Evolutionary conservation across 352 stramenopile species (phyloP).

Genomic region (Globisporangium iwayamae): DNA sequence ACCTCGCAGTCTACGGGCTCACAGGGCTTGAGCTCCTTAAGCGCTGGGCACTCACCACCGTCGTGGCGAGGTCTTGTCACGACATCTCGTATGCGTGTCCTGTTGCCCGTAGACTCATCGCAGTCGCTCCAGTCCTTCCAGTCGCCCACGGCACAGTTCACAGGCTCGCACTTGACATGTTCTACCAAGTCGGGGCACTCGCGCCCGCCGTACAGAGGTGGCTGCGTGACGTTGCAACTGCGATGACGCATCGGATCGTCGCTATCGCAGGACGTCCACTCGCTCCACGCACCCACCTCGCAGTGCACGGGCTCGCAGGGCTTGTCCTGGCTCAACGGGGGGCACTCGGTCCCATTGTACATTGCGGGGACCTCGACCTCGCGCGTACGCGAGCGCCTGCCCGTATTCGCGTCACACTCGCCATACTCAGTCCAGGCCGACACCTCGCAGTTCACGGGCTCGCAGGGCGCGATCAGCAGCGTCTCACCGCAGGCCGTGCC

Average conservation of each 20-base stretch:
- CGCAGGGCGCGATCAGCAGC: conserved; percentile 32
- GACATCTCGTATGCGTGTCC: conserved; percentile 33
- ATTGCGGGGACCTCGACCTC: conserved; percentile 22
- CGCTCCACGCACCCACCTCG: conserved; percentile 32
- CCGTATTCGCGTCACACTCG: conserved; percentile 33
- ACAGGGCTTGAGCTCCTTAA: conserved; percentile 36
- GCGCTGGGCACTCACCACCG: conserved; percentile 26
- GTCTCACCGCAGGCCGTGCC: conserved; percentile 26
- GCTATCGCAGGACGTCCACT: conserved; percentile 52
- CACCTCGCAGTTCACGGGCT: conserved; percentile 46
- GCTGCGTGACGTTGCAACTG: conserved; percentile 29
- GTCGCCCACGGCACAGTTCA: conserved; percentile 34
- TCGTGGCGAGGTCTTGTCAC: conserved; percentile 22
- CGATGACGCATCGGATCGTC: conserved; percentile 39
- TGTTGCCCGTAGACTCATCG: conserved; percentile 31
- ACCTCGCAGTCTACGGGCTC: conserved; percentile 46
- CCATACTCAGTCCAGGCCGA: conserved; percentile 40
- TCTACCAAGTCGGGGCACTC: conserved; percentile 33
- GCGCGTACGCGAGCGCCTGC: conserved; percentile 34
- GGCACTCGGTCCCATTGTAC: conserved; percentile 44
- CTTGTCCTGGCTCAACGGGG: conserved; percentile 32
- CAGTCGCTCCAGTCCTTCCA: conserved; percentile 50
- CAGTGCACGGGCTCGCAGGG: conserved; percentile 46
- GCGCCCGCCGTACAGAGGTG: conserved; percentile 28
- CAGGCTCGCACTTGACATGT: conserved; percentile 31